phyloP scores from a whole-genome alignment of 805 yeast species.

The Teunomyces lycoperdinae region DNA sequence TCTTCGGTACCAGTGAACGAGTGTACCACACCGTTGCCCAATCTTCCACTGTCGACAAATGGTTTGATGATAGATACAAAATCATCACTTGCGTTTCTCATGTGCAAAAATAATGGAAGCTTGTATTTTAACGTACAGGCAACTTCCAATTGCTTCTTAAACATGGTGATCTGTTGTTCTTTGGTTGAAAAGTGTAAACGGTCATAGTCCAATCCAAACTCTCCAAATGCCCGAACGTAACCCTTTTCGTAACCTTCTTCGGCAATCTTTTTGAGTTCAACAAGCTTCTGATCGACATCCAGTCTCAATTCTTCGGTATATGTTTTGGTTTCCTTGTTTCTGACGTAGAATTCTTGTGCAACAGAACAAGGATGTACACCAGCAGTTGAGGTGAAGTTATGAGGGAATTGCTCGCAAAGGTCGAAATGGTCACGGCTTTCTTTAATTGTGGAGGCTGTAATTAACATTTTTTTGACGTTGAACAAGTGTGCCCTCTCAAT shows the following conservation, averaged over 20 bases:
- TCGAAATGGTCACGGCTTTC: conserved; percentile 66
- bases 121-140: conserved; percentile 40
- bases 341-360: conserved; percentile 36
- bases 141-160: conserved; percentile 69
- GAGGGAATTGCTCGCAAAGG: conserved; percentile 43
- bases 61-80: conserved; percentile 65
- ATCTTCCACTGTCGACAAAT: conserved; percentile 46
- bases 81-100: conserved; percentile 83
- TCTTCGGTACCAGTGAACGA: conserved; percentile 83
- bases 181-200: conserved; percentile 72
- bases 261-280: conserved; percentile 48
- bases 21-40: conserved; percentile 80
- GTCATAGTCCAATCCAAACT: conserved; percentile 93
- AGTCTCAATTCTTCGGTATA: conserved; percentile 35
- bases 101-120: conserved; percentile 84
- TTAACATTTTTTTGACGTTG: conserved; percentile 65
- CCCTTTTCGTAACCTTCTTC: conserved; percentile 47
- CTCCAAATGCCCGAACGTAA: conserved; percentile 82
- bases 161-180: conserved; percentile 64
- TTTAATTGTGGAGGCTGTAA: conserved; percentile 76
- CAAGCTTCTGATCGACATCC: conserved; percentile 42
- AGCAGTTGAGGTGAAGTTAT: conserved; percentile 58
- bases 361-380: conserved; percentile 97
- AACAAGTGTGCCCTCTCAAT: conserved; percentile 62
- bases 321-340: conserved; percentile 12